These are phyloP conservation scores for Tripterygium wilfordii DNA, from an alignment of 177 flowering plant genomes.

Conservation along the genomic window DNA sequence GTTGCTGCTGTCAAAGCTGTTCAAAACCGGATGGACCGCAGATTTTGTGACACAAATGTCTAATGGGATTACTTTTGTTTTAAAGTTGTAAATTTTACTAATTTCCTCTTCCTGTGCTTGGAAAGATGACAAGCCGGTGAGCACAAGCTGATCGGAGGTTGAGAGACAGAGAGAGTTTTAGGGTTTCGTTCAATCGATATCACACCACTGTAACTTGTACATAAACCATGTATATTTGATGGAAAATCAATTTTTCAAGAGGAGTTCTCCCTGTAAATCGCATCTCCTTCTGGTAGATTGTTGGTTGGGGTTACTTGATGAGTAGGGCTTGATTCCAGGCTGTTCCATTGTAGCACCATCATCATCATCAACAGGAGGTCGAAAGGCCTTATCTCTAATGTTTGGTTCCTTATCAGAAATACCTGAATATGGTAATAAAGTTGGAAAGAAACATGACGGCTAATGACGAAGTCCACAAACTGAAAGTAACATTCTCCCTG, in stretches of 20 bases:
- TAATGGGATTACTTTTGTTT: constrained; percentile 17
- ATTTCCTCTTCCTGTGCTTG: constrained; percentile 13
- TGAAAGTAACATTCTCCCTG: too few species aligned
- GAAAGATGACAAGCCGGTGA: constrained; percentile 24
- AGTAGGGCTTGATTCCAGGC: too few species aligned
- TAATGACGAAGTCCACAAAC: too few species aligned
- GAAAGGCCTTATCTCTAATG: too few species aligned
- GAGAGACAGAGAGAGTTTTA: constrained; percentile 9
- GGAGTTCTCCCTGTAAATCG: background rate
- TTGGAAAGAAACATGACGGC: too few species aligned
- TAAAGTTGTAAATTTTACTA: constrained; percentile 40
- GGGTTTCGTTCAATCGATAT: constrained; percentile 16
- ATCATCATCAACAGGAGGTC: too few species aligned
- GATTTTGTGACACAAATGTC: constrained; percentile 52
- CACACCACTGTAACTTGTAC: constrained; percentile 60
- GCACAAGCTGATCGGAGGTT: constrained; percentile 47
- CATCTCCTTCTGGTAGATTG: too few species aligned
- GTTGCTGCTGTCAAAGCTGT: constrained; percentile 97
- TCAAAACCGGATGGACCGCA: constrained; percentile 76
- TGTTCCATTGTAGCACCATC: too few species aligned
- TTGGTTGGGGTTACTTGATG: too few species aligned
- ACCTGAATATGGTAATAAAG: too few species aligned
- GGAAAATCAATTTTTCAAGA: constrained; percentile 23
- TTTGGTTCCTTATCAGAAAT: too few species aligned
- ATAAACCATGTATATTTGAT: constrained; percentile 51